Evolutionary conservation across 345 rosid species (phyloP).

Genomic region (Citrus unshiu): DNA sequence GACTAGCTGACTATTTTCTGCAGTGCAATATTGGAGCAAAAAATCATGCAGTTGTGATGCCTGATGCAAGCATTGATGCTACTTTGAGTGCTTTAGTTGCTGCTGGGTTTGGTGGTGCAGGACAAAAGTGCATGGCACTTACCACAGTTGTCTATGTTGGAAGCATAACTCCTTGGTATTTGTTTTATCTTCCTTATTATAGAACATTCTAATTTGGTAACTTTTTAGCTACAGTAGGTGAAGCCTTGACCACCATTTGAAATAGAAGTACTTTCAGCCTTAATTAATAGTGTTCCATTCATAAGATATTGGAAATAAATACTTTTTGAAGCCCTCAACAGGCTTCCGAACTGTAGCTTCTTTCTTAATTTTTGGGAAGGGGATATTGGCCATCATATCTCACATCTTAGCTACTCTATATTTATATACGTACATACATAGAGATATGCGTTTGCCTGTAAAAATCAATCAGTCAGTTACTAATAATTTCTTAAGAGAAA

Average conservation of each 20-base stretch:
- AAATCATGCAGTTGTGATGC: constrained; percentile 82
- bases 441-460: neutral
- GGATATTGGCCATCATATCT: neutral
- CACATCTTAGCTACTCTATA: neutral
- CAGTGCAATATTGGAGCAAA: constrained; percentile 99
- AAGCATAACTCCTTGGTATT: constrained; percentile 60
- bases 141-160: constrained; percentile 92
- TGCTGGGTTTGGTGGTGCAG: constrained; percentile 99
- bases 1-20: constrained; percentile 14
- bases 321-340: neutral
- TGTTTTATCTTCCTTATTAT: neutral
- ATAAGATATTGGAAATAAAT: neutral
- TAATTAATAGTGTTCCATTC: neutral
- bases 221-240: neutral
- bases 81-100: constrained; percentile 82
- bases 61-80: constrained; percentile 80
- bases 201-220: neutral
- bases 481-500: neutral
- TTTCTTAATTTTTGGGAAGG: neutral
- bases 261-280: neutral
- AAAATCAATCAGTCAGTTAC: neutral
- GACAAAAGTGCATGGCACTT: constrained; percentile 98
- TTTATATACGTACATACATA: neutral
- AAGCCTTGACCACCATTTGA: neutral
- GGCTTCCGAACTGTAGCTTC: neutral